Evolutionary conservation across 2,329 filamentous ascomycete species (phyloP).

Genomic region (Penicillium sp.): DNA sequence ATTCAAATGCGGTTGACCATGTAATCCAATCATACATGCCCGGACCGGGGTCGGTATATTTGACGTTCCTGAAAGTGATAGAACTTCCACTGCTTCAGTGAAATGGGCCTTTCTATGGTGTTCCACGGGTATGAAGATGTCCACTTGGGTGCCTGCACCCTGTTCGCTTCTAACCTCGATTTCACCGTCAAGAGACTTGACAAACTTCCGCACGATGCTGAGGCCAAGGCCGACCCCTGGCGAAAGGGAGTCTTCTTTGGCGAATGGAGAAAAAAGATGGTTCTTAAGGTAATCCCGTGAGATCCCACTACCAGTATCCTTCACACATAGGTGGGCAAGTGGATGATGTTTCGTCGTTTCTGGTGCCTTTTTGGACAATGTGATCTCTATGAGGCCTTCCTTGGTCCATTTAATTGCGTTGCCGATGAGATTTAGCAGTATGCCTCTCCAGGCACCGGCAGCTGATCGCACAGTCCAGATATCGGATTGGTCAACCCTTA

Average conservation of each 20-base stretch:
- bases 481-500: conserved; percentile 27
- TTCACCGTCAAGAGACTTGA: conserved; percentile 56
- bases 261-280: conserved; percentile 61
- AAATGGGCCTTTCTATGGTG: not conserved
- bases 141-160: conserved; percentile 29
- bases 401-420: conserved; percentile 41
- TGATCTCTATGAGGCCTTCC: conserved; percentile 33
- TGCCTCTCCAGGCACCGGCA: conserved; percentile 33
- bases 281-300: conserved; percentile 58
- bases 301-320: conserved; percentile 66
- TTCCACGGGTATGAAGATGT: conserved; percentile 29
- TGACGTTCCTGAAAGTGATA: not conserved
- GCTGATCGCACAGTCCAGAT: conserved; percentile 32
- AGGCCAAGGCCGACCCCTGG: conserved; percentile 65
- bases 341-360: conserved; percentile 5
- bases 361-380: conserved; percentile 17
- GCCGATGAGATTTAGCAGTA: conserved; percentile 40
- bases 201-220: conserved; percentile 60
- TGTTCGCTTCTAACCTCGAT: conserved; percentile 54
- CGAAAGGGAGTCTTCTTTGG: conserved; percentile 60
- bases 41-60: conserved; percentile 2
- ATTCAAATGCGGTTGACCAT: conserved; percentile 23
- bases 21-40: conserved; percentile 30
- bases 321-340: conserved; percentile 46
- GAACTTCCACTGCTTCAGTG: too few relatives aligned